Percentiles rank a stretch among this genome's conserved stretches.
These are phyloP conservation scores for Ophiocordyceps unilateralis DNA, from an alignment of 2,329 filamentous ascomycete species.

Conservation along the genomic window DNA sequence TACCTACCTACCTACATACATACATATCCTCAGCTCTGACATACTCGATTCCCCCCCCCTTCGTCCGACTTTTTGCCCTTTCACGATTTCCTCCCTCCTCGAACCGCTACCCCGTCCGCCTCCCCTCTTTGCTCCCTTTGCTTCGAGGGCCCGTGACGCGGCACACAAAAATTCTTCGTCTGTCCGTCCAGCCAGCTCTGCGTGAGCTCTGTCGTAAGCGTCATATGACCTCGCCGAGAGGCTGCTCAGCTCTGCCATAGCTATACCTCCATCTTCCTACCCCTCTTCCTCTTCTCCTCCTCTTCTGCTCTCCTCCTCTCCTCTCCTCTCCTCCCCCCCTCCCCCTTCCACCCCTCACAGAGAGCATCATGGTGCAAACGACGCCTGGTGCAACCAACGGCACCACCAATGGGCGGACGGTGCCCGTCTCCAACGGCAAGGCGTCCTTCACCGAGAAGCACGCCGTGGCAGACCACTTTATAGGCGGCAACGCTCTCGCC, in stretches of 20 bases:
- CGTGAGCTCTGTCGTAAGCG: background rate
- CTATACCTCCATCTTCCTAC: background rate
- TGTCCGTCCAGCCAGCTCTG: background rate
- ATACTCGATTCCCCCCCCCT: background rate
- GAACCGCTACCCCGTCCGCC: background rate
- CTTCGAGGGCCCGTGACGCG: background rate
- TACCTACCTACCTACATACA: too few relatives aligned
- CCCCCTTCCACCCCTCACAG: background rate
- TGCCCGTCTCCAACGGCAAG: slow-evolving; percentile 38
- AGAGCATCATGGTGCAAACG: slow-evolving; percentile 27
- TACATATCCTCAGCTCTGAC: background rate
- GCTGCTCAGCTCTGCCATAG: background rate
- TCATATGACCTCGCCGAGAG: background rate
- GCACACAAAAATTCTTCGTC: background rate
- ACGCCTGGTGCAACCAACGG: slow-evolving; percentile 16
- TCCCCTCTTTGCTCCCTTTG: background rate
- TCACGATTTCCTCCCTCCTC: background rate
- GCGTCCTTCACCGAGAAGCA: slow-evolving; percentile 63
- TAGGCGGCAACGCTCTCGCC: slow-evolving; percentile 78
- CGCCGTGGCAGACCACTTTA: slow-evolving; percentile 81
- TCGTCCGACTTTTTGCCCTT: background rate
- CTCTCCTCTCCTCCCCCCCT: background rate
- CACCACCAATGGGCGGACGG: slow-evolving; percentile 28
- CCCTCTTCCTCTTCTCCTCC: too few relatives aligned
- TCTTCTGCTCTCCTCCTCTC: background rate